Percentiles rank a stretch among this genome's conserved stretches.
Conservation (phyloP, 1,139 yeast genomes). For the Magnusiomyces ingens region DNA sequence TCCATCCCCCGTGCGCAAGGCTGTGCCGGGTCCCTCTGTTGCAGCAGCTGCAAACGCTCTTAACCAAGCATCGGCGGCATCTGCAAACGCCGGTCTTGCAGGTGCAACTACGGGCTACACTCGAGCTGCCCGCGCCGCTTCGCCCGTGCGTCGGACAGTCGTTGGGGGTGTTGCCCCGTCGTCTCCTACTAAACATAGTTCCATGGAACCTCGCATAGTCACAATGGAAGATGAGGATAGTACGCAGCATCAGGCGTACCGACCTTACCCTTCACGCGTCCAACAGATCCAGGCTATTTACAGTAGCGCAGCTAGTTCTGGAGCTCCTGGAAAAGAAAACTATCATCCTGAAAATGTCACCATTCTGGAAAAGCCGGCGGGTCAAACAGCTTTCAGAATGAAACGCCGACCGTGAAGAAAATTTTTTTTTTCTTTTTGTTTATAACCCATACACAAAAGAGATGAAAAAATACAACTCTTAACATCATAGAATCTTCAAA, state of each 20-base stretch:
- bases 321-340: constrained; percentile 6
- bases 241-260: constrained; percentile 13
- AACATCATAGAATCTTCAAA: too few relatives aligned
- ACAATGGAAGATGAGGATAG: constrained; percentile 15
- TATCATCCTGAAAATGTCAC: constrained; percentile 7
- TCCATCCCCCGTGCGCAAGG: constrained; percentile 6
- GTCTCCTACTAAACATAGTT: background rate
- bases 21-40: background rate
- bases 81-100: background rate
- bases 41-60: constrained; percentile 8
- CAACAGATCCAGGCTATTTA: constrained; percentile 7
- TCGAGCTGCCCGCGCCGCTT: constrained; percentile 4
- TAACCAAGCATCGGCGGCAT: constrained; percentile 1
- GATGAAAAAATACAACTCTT: too few relatives aligned
- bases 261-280: constrained; percentile 3
- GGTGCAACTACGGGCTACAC: background rate
- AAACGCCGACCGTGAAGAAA: constrained; percentile 7
- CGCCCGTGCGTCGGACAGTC: constrained; percentile 8
- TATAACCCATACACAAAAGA: too few relatives aligned
- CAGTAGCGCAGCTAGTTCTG: constrained; percentile 6
- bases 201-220: constrained; percentile 14
- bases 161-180: background rate
- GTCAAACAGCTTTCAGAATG: constrained; percentile 20
- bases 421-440: too few relatives aligned
- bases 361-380: constrained; percentile 19